phyloP scores from a whole-genome alignment of 1,284 basidiomycete species.

The Boletellus deceptivus region DNA sequence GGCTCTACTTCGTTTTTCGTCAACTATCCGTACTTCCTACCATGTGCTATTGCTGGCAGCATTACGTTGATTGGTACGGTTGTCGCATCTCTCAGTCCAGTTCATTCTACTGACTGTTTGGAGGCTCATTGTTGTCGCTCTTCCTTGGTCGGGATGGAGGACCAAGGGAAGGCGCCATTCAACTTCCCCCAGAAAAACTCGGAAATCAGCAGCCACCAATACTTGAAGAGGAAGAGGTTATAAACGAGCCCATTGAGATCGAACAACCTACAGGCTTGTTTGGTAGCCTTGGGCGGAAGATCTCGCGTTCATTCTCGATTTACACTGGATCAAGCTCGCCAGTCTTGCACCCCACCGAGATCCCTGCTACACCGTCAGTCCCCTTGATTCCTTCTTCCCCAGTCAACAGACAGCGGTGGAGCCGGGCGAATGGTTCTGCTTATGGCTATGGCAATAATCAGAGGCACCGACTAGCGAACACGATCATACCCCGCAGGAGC shows the following conservation, averaged over 20 bases:
- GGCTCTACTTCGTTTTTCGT: conserved; percentile 66
- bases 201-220: conserved; percentile 44
- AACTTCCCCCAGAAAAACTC: conserved; percentile 72
- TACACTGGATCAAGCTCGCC: conserved; percentile 42
- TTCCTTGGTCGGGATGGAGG: conserved; percentile 92
- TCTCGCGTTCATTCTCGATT: conserved; percentile 57
- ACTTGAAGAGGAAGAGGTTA: conserved; percentile 54
- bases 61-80: conserved; percentile 70
- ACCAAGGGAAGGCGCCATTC: conserved; percentile 80
- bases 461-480: conserved; percentile 46
- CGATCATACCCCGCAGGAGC: conserved; percentile 37
- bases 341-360: conserved; percentile 40
- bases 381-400: conserved; percentile 47
- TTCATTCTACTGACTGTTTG: conserved; percentile 3
- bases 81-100: not conserved
- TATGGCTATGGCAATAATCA: conserved; percentile 68
- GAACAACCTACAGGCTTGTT: conserved; percentile 40
- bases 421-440: conserved; percentile 68
- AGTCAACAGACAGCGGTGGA: conserved; percentile 46
- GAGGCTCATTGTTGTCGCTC: conserved; percentile 81
- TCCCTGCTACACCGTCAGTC: conserved; percentile 40
- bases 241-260: conserved; percentile 48
- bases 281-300: conserved; percentile 39
- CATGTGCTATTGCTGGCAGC: conserved; percentile 76
- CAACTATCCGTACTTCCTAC: conserved; percentile 88